Evolutionary conservation across 129 eudicot species (phyloP), one percentile per base, ranked within the genome.

Genomic region (Chrysanthemum makinoi): DNA sequence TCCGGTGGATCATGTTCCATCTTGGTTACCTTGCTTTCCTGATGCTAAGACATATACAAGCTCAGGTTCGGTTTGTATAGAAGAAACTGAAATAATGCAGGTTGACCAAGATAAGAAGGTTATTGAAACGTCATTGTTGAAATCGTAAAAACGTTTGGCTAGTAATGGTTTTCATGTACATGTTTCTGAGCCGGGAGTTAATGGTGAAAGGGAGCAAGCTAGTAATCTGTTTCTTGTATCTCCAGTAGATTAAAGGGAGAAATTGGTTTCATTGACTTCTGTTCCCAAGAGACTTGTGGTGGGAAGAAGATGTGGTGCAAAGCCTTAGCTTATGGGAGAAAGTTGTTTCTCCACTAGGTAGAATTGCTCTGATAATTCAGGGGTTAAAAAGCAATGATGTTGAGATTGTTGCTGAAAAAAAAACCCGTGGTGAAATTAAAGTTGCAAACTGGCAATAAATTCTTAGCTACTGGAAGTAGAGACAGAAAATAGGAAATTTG

Each of bases 1-100:
- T 0, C 84, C 83, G 10, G 65, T 68, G 62, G 91, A 83, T 59
- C 83, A 83, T 76, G 82, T 90, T 44, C 95, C 97, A 1, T 6
- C 68, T 22, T 90, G 97, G 97, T 78, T 90, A 82, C 97, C n/a
- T n/a, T n/a, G n/a, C n/a, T n/a, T n/a, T n/a, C n/a, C n/a, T n/a
- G n/a, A n/a, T n/a, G n/a, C n/a, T n/a, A n/a, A n/a, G n/a, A n/a
- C n/a, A n/a, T n/a, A n/a, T n/a, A n/a, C n/a, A n/a, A n/a, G n/a
- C n/a, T n/a, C n/a, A n/a, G n/a, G n/a, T n/a, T n/a, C n/a, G n/a
- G n/a, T n/a, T n/a, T n/a, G n/a, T n/a, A n/a, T n/a, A n/a, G n/a
- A n/a, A n/a, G n/a, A n/a, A n/a, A n/a, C n/a, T n/a, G n/a, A n/a
- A n/a, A n/a, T n/a, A n/a, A n/a, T n/a, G n/a, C n/a, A n/a, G n/a